Base-by-base conservation (phyloP, 129 eudicot genomes). In the Centrapalus pauciflorus region DNA sequence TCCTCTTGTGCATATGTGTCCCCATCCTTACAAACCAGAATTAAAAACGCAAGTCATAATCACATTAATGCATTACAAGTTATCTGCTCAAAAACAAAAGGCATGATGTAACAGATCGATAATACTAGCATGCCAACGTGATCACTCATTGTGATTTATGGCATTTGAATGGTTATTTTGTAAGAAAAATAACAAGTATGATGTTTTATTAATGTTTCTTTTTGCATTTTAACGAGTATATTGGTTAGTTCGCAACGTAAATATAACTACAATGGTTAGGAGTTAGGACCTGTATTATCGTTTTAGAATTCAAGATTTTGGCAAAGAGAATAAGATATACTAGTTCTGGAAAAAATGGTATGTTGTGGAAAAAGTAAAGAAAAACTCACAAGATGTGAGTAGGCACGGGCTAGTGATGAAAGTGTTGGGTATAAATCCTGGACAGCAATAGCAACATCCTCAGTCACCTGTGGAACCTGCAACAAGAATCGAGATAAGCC, bases 381-480 rank as follows among this genome's bases (percentile, higher is more conserved):
- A 26, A n/a, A 79, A 67, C 97, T 82, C 69, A 94, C 99, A 38
- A 82, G 90, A 66, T 64, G 70, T 46, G 86, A 67, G 79, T 94
- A 94, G 24, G 97, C 99, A 63, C 69, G 81, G 21, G 89, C 97
- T 67, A 94, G 97, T 28, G 90, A 84, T 20, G 67, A 5, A 51
- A 86, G 63, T 5, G 97, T 94, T 20, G 99, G 99, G 79, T 94
- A 89, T 80, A 85, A 40, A 79, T 89, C 88, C 32, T 86, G 14
- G 48, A 94, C 97, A 57, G 97, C 95, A 66, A 94, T 71, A 16
- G 97, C 99, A 57, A 82, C 62, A 30, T 89, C 93, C 80, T 94
- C 99, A 11, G 97, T 89, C 69, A 94, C 99, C 40, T 86, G 96
- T 35, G 96, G 93, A 67, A 89, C 96, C 99, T 93, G 88, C 81